These are phyloP conservation scores for Symbiodinium natans DNA, from an alignment of 73 alveolate genomes.

Conservation along the genomic window DNA sequence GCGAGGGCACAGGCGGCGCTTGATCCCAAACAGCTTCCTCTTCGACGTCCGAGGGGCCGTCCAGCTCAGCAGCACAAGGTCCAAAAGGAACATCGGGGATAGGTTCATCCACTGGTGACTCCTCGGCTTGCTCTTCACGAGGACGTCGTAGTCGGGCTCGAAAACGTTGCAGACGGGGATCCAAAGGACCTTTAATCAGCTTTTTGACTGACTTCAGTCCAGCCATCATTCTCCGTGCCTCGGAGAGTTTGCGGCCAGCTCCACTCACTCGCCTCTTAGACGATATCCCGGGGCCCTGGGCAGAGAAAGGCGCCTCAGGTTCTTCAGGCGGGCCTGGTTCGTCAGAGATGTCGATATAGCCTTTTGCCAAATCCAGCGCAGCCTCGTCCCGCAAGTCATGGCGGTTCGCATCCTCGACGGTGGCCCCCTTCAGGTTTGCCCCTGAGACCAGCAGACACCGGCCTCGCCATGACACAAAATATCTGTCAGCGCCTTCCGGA, in stretches of 20 bases:
- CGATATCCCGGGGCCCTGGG: background rate
- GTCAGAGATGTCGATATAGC: background rate
- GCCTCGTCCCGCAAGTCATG: background rate
- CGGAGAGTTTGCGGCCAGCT: background rate
- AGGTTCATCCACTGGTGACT: background rate
- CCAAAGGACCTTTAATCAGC: background rate
- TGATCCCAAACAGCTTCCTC: too few relatives aligned
- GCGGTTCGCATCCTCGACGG: background rate
- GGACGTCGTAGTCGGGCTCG: background rate
- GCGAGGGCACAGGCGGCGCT: too few relatives aligned
- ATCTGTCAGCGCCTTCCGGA: background rate
- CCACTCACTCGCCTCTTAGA: background rate
- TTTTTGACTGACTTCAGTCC: background rate
- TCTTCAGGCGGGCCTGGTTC: background rate
- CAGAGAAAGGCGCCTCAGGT: background rate
- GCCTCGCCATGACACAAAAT: constrained; percentile 4
- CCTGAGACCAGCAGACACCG: background rate
- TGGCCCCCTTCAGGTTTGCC: background rate
- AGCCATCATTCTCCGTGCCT: background rate
- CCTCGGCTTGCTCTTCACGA: background rate
- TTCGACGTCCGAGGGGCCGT: too few relatives aligned
- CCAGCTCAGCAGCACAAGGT: too few relatives aligned
- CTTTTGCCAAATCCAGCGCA: background rate
- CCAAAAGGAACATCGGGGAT: background rate
- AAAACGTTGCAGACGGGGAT: background rate